Percentiles rank a stretch among this genome's conserved stretches.
Conservation (phyloP, 768 basidiomycete species). For the Phaeotremella skinneri region DNA sequence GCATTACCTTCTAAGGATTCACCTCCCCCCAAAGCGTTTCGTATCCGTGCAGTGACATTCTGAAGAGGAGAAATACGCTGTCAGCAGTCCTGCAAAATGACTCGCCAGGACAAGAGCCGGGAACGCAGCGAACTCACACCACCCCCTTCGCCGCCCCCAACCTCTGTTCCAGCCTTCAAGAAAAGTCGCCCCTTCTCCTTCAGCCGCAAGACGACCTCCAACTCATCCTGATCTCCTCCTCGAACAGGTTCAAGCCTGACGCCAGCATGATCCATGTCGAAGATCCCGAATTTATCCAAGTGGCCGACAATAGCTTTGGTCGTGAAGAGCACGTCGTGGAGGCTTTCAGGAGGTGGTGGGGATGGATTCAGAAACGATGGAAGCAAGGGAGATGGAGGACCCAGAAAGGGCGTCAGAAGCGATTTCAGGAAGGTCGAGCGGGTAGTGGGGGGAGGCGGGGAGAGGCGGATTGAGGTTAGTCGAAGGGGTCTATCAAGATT, state of each 20-base stretch:
- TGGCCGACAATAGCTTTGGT: conserved; percentile 65
- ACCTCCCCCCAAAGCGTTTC: conserved; percentile 87
- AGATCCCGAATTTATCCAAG: conserved; percentile 74
- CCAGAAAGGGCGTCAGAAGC: conserved; percentile 67
- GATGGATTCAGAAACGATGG: conserved; percentile 42
- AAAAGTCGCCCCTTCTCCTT: conserved; percentile 72
- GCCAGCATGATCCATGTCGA: conserved; percentile 69
- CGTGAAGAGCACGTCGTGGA: conserved; percentile 69
- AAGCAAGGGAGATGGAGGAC: conserved; percentile 24
- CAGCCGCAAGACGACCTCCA: conserved; percentile 53
- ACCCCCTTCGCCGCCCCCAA: conserved; percentile 88
- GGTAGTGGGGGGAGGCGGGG: conserved; percentile 67
- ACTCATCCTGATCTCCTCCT: conserved; percentile 47
- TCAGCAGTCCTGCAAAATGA: too few relatives aligned
- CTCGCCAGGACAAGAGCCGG: conserved; percentile 1
- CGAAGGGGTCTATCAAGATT: conserved; percentile 67
- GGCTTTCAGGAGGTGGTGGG: conserved; percentile 51
- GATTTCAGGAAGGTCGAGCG: conserved; percentile 76
- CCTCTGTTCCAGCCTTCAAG: conserved; percentile 78
- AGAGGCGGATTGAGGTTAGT: conserved; percentile 74
- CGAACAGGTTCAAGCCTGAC: conserved; percentile 62
- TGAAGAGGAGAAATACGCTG: conserved; percentile 39
- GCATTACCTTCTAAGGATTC: conserved; percentile 81
- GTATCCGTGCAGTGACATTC: conserved; percentile 75
- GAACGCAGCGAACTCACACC: conserved; percentile 62